Base-by-base conservation (phyloP, 768 basidiomycete species). In the Pulveroboletus ravenelii region DNA sequence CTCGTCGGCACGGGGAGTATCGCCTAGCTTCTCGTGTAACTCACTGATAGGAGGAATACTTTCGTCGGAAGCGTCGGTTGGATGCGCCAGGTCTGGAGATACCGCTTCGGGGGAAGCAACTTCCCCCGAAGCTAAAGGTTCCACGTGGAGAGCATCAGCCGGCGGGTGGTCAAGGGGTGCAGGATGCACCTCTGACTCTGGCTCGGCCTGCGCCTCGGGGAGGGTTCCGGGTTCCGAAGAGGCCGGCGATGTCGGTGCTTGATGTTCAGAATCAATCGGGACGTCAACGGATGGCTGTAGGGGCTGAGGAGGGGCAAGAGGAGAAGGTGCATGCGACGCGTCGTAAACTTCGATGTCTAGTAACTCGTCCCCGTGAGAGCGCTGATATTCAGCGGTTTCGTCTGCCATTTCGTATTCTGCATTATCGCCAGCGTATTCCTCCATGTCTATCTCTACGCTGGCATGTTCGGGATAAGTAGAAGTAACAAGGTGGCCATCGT, bases 371-470 rank as follows among this genome's bases (percentile, higher is more conserved):
- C 51, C 57, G 43, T 47, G 56, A 38, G 39, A 46, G 23, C 58
- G 58, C 3, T 47, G 57, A 49, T 48, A 70, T 50, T 58, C 64
- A 15, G 47, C 53, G 14, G 64, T 70, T 59, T 68, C 68, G 47
- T 69, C 70, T 10, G 56, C 58, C 70, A 69, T 69, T 51, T 69
- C 68, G 55, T 79, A 85, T 65, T 85, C 84, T 36, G 65, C 62
- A 56, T 74, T 70, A 36, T 73, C 77, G 34, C 60, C 71, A 6
- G 74, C 68, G 50, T 77, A 75, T 42, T 75, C 70, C 48, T 82
- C 81, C 84, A 86, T 85, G 51, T 86, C 84, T 40, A 86, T 75
- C 62, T 86, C 84, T 45, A 84, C 73, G 38, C 74, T 75, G 43
- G 66, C 60, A 23, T 71, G 64, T 42, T 74, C 71, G 29, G 58